Base-by-base conservation (phyloP, 202 grass and related monocot species). In the Zoysia matrella region DNA sequence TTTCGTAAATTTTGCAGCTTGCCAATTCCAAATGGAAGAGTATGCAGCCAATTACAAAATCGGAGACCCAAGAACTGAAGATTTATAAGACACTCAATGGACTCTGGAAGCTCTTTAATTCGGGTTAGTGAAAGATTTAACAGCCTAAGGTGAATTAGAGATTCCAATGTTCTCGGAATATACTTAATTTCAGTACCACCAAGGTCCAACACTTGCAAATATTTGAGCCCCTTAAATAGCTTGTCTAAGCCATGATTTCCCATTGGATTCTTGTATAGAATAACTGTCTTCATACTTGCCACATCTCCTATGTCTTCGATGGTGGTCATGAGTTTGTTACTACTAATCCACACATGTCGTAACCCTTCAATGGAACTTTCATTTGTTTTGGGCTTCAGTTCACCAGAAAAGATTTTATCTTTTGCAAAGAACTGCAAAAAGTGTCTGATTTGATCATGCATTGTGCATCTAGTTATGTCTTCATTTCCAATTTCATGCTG, bases 111-210 rank as follows among this genome's bases (percentile, higher is more conserved):
- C 18, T 85, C 81, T 73, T 36, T 83, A 18, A 93, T 87, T 65
- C 61, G 50, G 47, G 81, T 88, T 11, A 52, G 15, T 52, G 91
- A 93, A 87, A 90, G 87, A 82, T 90, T 90, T 60, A 93, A 56
- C 62, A 85, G 72, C 71, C 81, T 93, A 45, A 90, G 60, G 70
- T 90, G 81, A 75, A 82, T 1, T 13, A 93, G 73, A 71, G 69
- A 75, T 85, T 76, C 73, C 48, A 92, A 22, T 71, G 52, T 75
- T 16, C 52, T 62, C 8, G 90, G 86, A 51, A 92, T 79, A 67
- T 86, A 70, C 16, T 73, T 83, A 87, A 79, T 77, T 36, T 69
- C 64, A 52, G 88, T 90, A 47, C 68, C 86, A 80, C 71, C 48
- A 73, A 90, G 82, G 67, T 93, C 88, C 44, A 93, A 74, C 46